Base-by-base conservation (phyloP, 306 rosid species). In the Begonia fuchsioides region DNA sequence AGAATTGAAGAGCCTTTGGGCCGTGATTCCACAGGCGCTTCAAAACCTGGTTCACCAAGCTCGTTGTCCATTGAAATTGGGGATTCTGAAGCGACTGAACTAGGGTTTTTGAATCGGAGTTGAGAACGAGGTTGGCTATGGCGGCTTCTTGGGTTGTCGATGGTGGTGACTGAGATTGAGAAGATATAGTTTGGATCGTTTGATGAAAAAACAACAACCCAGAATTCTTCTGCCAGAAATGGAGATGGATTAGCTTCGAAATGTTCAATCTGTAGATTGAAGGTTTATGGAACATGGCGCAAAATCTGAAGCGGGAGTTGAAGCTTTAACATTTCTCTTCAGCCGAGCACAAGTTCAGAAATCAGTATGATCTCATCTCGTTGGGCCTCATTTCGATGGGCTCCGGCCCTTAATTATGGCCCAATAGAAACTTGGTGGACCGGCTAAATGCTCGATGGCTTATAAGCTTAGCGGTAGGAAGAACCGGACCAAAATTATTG, bases 11-110 rank as follows among this genome's bases (percentile, higher is more conserved):
- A 26, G 93, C 84, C 56, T 84, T 88, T 56, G 95, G 97, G 11
- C 86, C 92, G 38, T 88, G 79, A 63, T 81, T 78, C 95, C 78
- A 88, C 8, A 88, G 79, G 38, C 74, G 80, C 52, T 88, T 88
- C 26, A 84, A 69, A 58, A 72, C 66, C 49, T 51, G 57, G 77
- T 81, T 56, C 1, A 81, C 84, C 0, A 84, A 75, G 35, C 62
- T 59, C 8, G 80, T 56, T 38, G 65, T 74, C 93, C 93, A 90
- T 47, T 54, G 68, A 56, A 84, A 39, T 0, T 13, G 39, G 15
- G 73, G 56, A 13, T 55, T 49, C 60, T 39, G 54, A 18, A 90
- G 80, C 60, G 65, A 15, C 58, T 63, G 52, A 11, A 70, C 32
- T 48, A 84, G 75, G 58, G 78, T 39, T 56, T 13, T 14, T 2